phyloP scores from a whole-genome alignment of 192 early-diverging fungal species.

The Haplosporangium gracile region DNA sequence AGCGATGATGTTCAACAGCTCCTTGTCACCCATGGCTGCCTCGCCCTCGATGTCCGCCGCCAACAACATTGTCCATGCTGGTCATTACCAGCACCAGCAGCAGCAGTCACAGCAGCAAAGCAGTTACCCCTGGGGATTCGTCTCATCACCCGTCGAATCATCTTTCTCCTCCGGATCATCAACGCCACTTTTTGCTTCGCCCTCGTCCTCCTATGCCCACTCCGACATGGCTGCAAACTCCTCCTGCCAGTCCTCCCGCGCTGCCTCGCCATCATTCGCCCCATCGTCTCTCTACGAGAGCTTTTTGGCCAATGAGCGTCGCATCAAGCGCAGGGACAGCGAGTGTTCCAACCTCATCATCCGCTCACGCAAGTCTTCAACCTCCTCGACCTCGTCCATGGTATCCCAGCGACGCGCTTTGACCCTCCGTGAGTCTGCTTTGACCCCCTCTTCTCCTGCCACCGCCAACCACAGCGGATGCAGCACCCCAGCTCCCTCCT shows the following conservation, averaged over 20 bases:
- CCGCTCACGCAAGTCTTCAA: constrained; percentile 46
- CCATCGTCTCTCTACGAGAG: constrained; percentile 11
- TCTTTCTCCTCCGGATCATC: constrained; percentile 43
- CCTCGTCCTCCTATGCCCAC: constrained; percentile 34
- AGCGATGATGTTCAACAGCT: not conserved
- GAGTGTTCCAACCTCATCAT: constrained; percentile 26
- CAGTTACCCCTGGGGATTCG: constrained; percentile 36
- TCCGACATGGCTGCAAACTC: constrained; percentile 22
- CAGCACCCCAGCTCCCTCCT: not conserved
- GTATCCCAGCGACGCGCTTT: constrained; percentile 23
- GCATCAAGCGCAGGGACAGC: constrained; percentile 3
- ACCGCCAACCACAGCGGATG: not conserved
- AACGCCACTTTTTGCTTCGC: constrained; percentile 39
- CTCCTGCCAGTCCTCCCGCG: constrained; percentile 41
- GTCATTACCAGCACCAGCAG: constrained; percentile 1
- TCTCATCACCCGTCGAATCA: constrained; percentile 46
- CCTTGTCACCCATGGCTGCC: not conserved
- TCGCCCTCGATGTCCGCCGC: constrained; percentile 41
- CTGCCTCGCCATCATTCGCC: constrained; percentile 26
- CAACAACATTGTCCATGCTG: constrained; percentile 29
- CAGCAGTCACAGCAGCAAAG: constrained; percentile 8
- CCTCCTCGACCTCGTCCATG: constrained; percentile 40
- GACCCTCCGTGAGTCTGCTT: constrained; percentile 16
- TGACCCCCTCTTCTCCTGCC: not conserved
- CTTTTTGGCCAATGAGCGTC: constrained; percentile 26